Conservation (phyloP, 2,329 filamentous ascomycete genomes). For the Phyllosticta citribraziliensis region DNA sequence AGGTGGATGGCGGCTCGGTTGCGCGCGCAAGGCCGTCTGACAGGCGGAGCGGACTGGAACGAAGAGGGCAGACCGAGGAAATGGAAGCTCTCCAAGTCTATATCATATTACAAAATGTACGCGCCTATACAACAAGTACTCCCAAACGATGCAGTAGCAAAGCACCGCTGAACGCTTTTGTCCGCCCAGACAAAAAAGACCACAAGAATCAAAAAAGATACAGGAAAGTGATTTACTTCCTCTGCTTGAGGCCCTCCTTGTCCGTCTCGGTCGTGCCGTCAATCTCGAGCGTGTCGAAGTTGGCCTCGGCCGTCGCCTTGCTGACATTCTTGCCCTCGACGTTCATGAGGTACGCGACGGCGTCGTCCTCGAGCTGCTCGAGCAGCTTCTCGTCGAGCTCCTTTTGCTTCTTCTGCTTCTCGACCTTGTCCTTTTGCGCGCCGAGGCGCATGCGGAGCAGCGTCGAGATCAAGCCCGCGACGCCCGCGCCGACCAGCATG, state of each 20-base stretch:
- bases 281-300: background rate
- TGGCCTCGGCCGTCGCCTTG: background rate
- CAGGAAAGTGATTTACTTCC: background rate
- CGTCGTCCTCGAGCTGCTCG: slow-evolving; percentile 6
- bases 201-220: slow-evolving; percentile 3
- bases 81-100: too few species aligned
- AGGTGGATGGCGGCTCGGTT: too few species aligned
- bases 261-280: background rate
- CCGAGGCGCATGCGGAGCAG: background rate
- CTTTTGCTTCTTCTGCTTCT: slow-evolving; percentile 7
- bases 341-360: slow-evolving; percentile 3
- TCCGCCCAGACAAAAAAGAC: background rate
- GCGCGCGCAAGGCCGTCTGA: too few species aligned
- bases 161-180: too few species aligned
- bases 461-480: background rate
- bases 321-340: background rate
- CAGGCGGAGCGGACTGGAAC: too few species aligned
- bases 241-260: slow-evolving; percentile 7
- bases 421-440: slow-evolving; percentile 8
- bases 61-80: too few species aligned
- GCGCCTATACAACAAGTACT: too few species aligned
- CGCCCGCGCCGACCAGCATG: slow-evolving; percentile 1
- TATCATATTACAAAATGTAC: too few species aligned
- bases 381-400: slow-evolving; percentile 11
- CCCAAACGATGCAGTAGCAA: too few species aligned